These are phyloP conservation scores for Aurinia saxatilis DNA, from an alignment of 345 rosid species.

Conservation along the genomic window DNA sequence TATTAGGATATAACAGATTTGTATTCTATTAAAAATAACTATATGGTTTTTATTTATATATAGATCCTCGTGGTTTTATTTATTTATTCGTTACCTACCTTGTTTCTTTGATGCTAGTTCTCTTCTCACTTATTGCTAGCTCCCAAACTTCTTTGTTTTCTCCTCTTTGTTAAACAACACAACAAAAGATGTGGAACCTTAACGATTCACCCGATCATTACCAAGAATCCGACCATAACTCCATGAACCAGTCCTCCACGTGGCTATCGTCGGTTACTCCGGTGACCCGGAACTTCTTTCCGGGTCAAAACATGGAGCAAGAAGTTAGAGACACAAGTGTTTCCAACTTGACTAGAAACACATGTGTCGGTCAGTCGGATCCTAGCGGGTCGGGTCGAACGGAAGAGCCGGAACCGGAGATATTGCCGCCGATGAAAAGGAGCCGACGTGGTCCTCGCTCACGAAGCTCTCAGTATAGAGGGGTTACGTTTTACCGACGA, in stretches of 20 bases:
- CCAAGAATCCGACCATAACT: conserved; percentile 28
- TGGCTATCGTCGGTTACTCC: conserved; percentile 23
- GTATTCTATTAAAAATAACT: neutral
- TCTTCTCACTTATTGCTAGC: neutral
- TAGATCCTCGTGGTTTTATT: neutral
- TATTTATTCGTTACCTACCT: conserved; percentile 2
- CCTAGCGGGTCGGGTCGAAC: conserved; percentile 32
- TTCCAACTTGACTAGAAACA: conserved; percentile 48
- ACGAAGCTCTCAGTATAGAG: conserved; percentile 92
- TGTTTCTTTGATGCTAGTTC: neutral
- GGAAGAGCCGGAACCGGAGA: conserved; percentile 22
- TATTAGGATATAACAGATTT: neutral
- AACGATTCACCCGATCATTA: conserved; percentile 18
- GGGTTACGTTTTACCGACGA: conserved; percentile 93
- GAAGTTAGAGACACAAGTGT: conserved; percentile 11
- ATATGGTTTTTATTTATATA: neutral
- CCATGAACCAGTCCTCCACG: conserved; percentile 13
- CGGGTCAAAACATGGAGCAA: conserved; percentile 33
- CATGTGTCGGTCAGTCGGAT: conserved; percentile 63
- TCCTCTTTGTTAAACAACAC: neutral
- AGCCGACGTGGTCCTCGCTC: conserved; percentile 97
- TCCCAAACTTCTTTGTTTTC: neutral
- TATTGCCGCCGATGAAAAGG: conserved; percentile 64
- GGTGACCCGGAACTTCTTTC: conserved; percentile 84
- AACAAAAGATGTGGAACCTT: conserved; percentile 29